Base-by-base conservation (phyloP, 179 eudicot species). In the Beta lomatogona region DNA sequence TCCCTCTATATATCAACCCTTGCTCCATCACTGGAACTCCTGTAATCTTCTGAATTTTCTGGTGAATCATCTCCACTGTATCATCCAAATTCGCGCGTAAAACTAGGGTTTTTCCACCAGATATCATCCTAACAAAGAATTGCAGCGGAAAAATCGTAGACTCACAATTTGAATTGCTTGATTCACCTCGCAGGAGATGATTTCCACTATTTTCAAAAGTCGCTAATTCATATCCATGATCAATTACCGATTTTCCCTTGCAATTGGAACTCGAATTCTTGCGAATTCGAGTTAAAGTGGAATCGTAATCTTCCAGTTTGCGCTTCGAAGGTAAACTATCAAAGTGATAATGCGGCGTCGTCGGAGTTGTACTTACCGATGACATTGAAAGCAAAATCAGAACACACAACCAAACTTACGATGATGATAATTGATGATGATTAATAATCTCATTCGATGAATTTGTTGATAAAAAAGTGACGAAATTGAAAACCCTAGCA, bases 71-170 rank as follows among this genome's bases (percentile, higher is more conserved):
- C 57, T 85, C 78, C 0, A 97, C 86, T 0, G 94, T 87, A 67
- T 94, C 99, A 4, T 68, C 44, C 5, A 79, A 66, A 57, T 90
- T 78, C 10, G 89, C 92, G 1, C 86, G 89, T 1, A 94, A 54
- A 4, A 89, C 93, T 0, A 92, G 82, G 60, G 96, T 86, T 19
- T 85, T 89, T 0, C 86, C 81, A 0, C 73, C 87, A 0, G 91
- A 86, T 22, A 90, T 76, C 87, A 82, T 77, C 41, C 87, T 85
- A 6, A 96, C 98, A 6, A 96, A 93, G 82, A 96, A 94, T 22
- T 91, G 93, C 0, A 91, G 67, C 54, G 60, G 31, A 3, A 73
- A 31, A 21, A 73, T 54, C 16, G 83, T 57, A 2, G 57, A 65
- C 9, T 52, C 48, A 19, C 50, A 25, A 61, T 36, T 52, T 4